Evolutionary conservation across 2,329 filamentous ascomycete species (phyloP).

Genomic region (Chalaropsis ovoidea): DNA sequence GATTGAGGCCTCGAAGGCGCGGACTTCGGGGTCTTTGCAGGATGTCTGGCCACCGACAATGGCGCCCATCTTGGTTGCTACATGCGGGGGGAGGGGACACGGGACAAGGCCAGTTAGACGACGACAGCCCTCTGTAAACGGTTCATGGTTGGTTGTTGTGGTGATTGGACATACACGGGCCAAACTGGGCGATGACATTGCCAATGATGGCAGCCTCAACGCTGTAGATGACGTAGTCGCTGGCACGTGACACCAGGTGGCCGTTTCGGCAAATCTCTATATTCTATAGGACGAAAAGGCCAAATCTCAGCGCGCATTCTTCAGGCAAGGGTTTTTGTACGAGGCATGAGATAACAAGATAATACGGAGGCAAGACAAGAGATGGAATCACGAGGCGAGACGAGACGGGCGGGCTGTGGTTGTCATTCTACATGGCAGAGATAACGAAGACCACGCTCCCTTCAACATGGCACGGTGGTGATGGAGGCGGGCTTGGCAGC

Average conservation of each 20-base stretch:
- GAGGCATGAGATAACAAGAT: slow-evolving; percentile 9
- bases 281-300: slow-evolving; percentile 45
- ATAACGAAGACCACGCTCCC: not conserved
- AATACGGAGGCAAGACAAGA: slow-evolving; percentile 16
- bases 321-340: slow-evolving; percentile 25
- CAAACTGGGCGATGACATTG: slow-evolving; percentile 75
- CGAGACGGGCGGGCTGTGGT: not conserved
- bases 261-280: slow-evolving; percentile 88
- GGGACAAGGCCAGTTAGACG: not conserved
- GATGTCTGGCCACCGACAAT: slow-evolving; percentile 97
- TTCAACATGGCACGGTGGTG: slow-evolving; percentile 8
- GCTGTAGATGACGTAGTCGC: slow-evolving; percentile 98
- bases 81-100: slow-evolving; percentile 19
- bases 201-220: slow-evolving; percentile 91
- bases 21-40: slow-evolving; percentile 93
- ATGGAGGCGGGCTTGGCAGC: slow-evolving; percentile 9
- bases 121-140: not conserved
- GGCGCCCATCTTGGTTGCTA: slow-evolving; percentile 86
- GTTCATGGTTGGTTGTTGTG: slow-evolving; percentile 18
- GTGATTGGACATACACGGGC: slow-evolving; percentile 58
- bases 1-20: slow-evolving; percentile 80
- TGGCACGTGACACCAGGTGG: slow-evolving; percentile 86
- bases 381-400: slow-evolving; percentile 29
- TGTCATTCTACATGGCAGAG: slow-evolving; percentile 28
- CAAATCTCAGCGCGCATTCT: slow-evolving; percentile 39